phyloP scores from a whole-genome alignment of 495 filamentous ascomycete species.

The Penicillium canariense region DNA sequence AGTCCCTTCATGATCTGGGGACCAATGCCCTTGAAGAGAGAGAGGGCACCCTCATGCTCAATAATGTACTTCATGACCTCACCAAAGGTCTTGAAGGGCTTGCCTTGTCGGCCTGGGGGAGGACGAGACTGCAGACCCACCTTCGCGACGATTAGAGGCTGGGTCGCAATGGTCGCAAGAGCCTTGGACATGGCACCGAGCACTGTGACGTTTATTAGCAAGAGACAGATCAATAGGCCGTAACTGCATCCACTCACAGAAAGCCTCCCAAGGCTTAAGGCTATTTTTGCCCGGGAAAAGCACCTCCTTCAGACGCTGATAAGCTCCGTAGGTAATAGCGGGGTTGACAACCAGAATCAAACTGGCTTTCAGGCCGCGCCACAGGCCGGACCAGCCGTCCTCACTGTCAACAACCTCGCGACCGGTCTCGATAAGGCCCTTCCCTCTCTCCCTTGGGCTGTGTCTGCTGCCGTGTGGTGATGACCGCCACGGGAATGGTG shows the following conservation, averaged over 20 bases:
- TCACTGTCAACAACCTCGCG: conserved; percentile 85
- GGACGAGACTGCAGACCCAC: conserved; percentile 93
- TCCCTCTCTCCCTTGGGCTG: conserved; percentile 77
- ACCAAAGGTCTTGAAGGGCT: conserved; percentile 90
- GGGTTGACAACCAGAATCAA: conserved; percentile 96
- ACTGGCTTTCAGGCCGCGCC: conserved; percentile 94
- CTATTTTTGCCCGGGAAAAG: conserved; percentile 76
- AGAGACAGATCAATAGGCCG: neutral
- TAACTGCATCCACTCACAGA: conserved; percentile 58
- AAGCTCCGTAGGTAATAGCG: conserved; percentile 96
- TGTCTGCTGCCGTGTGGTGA: conserved; percentile 95
- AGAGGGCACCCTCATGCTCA: conserved; percentile 75
- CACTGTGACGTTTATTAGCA: conserved; percentile 49
- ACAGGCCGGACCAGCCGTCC: conserved; percentile 85
- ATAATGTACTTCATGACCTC: conserved; percentile 95
- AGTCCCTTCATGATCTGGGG: conserved; percentile 93
- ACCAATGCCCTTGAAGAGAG: conserved; percentile 94
- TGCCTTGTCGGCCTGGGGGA: conserved; percentile 77
- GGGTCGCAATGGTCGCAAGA: conserved; percentile 86
- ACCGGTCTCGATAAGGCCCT: conserved; percentile 85
- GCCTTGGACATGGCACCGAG: conserved; percentile 92
- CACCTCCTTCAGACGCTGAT: conserved; percentile 80
- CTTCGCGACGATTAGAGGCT: conserved; percentile 97
- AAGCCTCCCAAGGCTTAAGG: conserved; percentile 84
- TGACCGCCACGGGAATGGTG: conserved; percentile 92